Percentiles rank a stretch among this genome's conserved stretches.
These are phyloP conservation scores for Scalesia atractyloides DNA, from an alignment of 129 eudicot genomes.

Conservation along the genomic window DNA sequence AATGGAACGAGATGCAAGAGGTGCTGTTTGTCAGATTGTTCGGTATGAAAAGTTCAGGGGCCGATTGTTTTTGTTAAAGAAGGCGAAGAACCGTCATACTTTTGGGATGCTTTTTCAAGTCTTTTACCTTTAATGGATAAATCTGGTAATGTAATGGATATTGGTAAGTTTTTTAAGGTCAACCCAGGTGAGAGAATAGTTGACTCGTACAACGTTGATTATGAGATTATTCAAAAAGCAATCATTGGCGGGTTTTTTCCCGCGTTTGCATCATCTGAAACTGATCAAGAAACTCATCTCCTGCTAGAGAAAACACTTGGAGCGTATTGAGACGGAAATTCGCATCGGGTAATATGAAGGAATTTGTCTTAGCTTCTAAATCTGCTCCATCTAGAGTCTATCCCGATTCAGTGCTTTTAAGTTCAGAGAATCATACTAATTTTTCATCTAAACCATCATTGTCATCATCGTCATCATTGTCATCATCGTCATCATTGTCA, in stretches of 20 bases:
- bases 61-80: constrained; percentile 55
- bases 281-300: constrained; percentile 74
- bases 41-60: constrained; percentile 63
- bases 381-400: constrained; percentile 48
- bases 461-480: constrained; percentile 37
- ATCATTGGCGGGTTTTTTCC: constrained; percentile 72
- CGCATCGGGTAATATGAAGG: constrained; percentile 67
- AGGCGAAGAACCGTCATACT: constrained; percentile 70
- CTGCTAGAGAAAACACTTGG: constrained; percentile 87
- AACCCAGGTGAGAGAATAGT: constrained; percentile 56
- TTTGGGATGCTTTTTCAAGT: constrained; percentile 65
- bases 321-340: constrained; percentile 69
- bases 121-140: constrained; percentile 50
- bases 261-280: constrained; percentile 67
- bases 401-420: constrained; percentile 43
- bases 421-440: constrained; percentile 22
- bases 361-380: constrained; percentile 61
- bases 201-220: constrained; percentile 54
- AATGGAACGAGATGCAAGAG: constrained; percentile 70
- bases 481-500: constrained; percentile 41
- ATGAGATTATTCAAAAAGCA: constrained; percentile 79
- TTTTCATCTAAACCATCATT: constrained; percentile 30
- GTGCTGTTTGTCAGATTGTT: constrained; percentile 75
- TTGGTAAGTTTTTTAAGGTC: constrained; percentile 29
- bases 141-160: constrained; percentile 33